These are phyloP conservation scores for Quercus aquifolioides DNA, from an alignment of 306 rosid species.

Conservation along the genomic window DNA sequence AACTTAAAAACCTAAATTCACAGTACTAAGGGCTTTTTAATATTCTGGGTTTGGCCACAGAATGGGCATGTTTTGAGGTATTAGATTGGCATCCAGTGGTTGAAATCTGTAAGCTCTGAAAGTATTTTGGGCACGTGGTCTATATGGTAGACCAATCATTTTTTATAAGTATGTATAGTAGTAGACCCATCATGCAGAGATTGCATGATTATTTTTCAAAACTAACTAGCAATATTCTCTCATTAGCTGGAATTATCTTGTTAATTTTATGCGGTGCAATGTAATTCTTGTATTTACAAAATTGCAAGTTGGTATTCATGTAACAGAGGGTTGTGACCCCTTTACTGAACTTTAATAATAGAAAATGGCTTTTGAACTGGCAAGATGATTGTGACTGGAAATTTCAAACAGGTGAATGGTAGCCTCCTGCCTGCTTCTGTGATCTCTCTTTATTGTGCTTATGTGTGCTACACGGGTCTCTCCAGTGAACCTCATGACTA, in stretches of 20 bases:
- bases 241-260: background rate
- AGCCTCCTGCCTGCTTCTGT: conserved; percentile 97
- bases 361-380: background rate
- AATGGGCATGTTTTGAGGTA: background rate
- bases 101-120: background rate
- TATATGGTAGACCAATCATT: background rate
- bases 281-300: background rate
- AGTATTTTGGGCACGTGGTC: background rate
- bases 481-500: conserved; percentile 83
- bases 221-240: background rate
- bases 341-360: background rate
- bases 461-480: conserved; percentile 88
- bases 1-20: background rate
- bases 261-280: background rate
- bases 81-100: background rate
- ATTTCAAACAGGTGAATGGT: conserved; percentile 77
- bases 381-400: conserved; percentile 11
- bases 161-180: no score
- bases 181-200: background rate
- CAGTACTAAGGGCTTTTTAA: background rate
- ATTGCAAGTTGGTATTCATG: background rate
- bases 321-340: background rate
- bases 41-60: background rate
- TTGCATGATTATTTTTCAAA: background rate
- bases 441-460: conserved; percentile 85